Conservation (phyloP, 1,284 basidiomycete species). For the Moniliella sp. region DNA sequence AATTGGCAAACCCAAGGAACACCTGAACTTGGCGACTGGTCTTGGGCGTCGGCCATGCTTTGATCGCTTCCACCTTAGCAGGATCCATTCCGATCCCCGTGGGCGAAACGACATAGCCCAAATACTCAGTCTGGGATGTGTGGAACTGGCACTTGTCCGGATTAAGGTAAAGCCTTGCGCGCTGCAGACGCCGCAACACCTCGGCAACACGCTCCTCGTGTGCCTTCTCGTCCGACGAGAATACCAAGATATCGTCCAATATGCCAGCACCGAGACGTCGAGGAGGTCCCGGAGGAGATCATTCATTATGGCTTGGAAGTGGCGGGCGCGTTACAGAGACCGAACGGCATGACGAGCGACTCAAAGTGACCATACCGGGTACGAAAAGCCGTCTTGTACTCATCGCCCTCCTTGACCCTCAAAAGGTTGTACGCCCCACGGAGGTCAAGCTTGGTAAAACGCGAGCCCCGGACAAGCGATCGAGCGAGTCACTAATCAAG, state of each 20-base stretch:
- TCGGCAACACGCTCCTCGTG: slow-evolving; percentile 12
- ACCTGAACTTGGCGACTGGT: slow-evolving; percentile 7
- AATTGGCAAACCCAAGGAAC: neutral
- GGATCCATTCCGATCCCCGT: slow-evolving; percentile 36
- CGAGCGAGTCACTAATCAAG: slow-evolving; percentile 34
- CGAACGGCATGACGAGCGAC: slow-evolving; percentile 1
- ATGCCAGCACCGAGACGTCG: no score
- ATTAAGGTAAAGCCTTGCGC: slow-evolving; percentile 4
- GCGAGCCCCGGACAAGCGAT: slow-evolving; percentile 22
- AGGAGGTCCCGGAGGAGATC: neutral
- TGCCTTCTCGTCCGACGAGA: slow-evolving; percentile 27
- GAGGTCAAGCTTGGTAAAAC: slow-evolving; percentile 35
- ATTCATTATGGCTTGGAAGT: slow-evolving; percentile 1
- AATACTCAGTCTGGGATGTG: slow-evolving; percentile 32
- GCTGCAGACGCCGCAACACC: slow-evolving; percentile 34
- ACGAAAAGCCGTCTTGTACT: slow-evolving; percentile 29
- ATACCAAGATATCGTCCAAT: slow-evolving; percentile 34
- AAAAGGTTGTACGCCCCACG: slow-evolving; percentile 33
- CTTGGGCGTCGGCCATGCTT: slow-evolving; percentile 35
- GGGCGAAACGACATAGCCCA: slow-evolving; percentile 35
- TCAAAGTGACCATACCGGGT: neutral
- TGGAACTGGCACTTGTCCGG: slow-evolving; percentile 4
- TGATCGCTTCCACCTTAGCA: slow-evolving; percentile 35
- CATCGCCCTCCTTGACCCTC: slow-evolving; percentile 29
- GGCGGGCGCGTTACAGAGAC: neutral